Percentiles rank a stretch among this genome's conserved stretches.
These are phyloP conservation scores for Skeletonema costatum DNA, from an alignment of 108 stramenopile genomes.

Conservation along the genomic window DNA sequence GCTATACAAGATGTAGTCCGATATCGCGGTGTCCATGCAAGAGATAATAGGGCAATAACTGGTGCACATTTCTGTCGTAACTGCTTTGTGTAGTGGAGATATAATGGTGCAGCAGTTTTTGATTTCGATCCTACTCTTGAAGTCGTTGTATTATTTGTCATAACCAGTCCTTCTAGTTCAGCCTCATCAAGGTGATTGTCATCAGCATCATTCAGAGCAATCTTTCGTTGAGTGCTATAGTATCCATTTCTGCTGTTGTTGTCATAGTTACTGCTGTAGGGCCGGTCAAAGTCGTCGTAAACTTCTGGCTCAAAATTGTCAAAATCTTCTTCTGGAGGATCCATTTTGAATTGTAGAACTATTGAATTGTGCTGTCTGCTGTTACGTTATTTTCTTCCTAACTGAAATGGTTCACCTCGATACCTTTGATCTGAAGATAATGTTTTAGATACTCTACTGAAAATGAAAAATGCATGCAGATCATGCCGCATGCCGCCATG, in stretches of 20 bases:
- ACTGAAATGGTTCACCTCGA: neutral
- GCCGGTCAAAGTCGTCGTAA: neutral
- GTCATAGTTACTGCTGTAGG: neutral
- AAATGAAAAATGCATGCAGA: too few relatives aligned
- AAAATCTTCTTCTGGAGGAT: neutral
- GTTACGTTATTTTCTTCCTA: neutral
- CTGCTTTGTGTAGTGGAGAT: neutral
- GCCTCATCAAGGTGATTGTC: slow-evolving; percentile 35
- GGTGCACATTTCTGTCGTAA: neutral
- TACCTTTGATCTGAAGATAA: too few relatives aligned
- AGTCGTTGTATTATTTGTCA: slow-evolving; percentile 1
- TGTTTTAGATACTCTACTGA: too few relatives aligned
- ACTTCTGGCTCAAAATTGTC: neutral
- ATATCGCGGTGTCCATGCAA: slow-evolving; percentile 33
- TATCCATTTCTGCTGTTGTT: neutral
- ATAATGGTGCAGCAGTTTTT: neutral
- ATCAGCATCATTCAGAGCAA: slow-evolving; percentile 3
- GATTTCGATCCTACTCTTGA: neutral
- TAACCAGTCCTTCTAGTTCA: slow-evolving; percentile 39
- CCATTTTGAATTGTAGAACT: neutral
- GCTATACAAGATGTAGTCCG: slow-evolving; percentile 18
- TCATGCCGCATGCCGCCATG: too few relatives aligned
- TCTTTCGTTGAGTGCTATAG: neutral
- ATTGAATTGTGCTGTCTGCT: neutral
- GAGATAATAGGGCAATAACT: slow-evolving; percentile 6